Percentiles rank a stretch among this genome's conserved stretches.
phyloP scores from a whole-genome alignment of 306 rosid species.

The Gillenia trifoliata region DNA sequence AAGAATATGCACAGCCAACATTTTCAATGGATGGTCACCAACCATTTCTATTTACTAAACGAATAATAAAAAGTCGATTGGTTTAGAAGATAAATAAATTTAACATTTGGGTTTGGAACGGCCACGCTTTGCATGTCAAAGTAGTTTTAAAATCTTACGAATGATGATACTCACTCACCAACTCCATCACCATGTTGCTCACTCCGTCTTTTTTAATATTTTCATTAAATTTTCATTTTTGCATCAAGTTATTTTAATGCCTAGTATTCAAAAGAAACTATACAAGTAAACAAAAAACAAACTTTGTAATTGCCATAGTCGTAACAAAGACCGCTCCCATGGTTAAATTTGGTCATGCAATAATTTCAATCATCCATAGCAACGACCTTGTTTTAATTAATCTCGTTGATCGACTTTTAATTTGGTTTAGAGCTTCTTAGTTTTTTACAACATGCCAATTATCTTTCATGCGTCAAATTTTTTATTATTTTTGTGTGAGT shows the following conservation, averaged over 20 bases:
- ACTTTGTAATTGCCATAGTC: neutral
- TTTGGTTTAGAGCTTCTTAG: too few species aligned
- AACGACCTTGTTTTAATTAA: neutral
- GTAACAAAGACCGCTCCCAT: neutral
- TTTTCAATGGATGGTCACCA: neutral
- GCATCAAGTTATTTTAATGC: neutral
- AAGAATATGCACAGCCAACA: neutral
- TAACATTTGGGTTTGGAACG: neutral
- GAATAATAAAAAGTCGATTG: neutral
- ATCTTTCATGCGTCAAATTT: neutral
- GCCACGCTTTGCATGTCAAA: neutral
- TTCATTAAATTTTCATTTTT: neutral
- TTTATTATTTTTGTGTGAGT: neutral
- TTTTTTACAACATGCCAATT: neutral
- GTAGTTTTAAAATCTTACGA: neutral
- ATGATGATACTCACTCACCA: neutral
- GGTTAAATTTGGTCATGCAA: neutral
- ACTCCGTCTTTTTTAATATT: neutral
- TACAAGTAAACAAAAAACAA: neutral
- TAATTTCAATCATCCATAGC: neutral
- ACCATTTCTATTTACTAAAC: neutral
- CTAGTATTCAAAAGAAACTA: neutral
- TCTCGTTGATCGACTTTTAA: neutral
- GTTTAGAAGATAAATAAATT: neutral
- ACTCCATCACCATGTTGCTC: neutral